phyloP scores from a whole-genome alignment of 192 early-diverging fungal genomes.

The Mortierella claussenii region DNA sequence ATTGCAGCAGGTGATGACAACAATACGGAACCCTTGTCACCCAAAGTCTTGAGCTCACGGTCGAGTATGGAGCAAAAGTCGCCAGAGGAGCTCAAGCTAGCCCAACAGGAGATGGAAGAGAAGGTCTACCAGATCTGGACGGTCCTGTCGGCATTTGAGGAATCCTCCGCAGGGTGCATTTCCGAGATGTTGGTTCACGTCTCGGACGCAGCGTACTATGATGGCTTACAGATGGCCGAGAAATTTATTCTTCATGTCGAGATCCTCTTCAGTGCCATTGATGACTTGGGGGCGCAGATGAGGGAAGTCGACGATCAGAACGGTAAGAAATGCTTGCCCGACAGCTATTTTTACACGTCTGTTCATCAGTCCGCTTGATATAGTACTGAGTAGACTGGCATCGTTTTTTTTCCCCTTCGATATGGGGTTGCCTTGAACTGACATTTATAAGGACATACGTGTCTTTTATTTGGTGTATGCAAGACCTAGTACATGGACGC shows the following conservation, averaged over 20 bases:
- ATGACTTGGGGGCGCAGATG: slow-evolving; percentile 79
- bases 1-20: background rate
- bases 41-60: background rate
- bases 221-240: slow-evolving; percentile 85
- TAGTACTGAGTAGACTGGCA: too few species aligned
- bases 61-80: slow-evolving; percentile 31
- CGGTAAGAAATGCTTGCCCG: too few species aligned
- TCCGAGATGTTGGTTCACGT: slow-evolving; percentile 94
- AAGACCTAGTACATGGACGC: slow-evolving; percentile 69
- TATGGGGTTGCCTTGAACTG: too few species aligned
- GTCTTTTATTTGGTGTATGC: too few species aligned
- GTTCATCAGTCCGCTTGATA: too few species aligned
- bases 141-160: slow-evolving; percentile 95
- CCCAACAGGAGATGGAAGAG: slow-evolving; percentile 83
- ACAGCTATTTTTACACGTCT: too few species aligned
- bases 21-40: background rate
- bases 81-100: slow-evolving; percentile 60
- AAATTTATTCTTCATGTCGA: slow-evolving; percentile 93
- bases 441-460: too few species aligned
- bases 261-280: slow-evolving; percentile 89
- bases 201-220: slow-evolving; percentile 82
- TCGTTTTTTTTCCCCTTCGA: too few species aligned
- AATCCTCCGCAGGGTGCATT: slow-evolving; percentile 96
- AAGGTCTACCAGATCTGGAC: slow-evolving; percentile 91
- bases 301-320: slow-evolving; percentile 30